phyloP scores from a whole-genome alignment of 2,329 filamentous ascomycete genomes.

The Volutella citrinella region DNA sequence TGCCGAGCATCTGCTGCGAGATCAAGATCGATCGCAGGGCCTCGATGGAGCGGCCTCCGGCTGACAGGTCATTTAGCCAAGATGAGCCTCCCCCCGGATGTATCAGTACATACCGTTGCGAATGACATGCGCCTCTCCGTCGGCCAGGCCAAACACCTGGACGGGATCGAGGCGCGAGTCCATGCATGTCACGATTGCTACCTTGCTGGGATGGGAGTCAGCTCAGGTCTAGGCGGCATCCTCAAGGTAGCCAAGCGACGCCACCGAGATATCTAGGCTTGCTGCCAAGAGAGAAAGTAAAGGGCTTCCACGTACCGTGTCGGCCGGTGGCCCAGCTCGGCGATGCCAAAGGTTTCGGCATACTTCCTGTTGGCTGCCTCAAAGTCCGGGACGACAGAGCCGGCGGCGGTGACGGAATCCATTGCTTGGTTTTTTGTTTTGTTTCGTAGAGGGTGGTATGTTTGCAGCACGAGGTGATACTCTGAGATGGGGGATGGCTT shows the following conservation, averaged over 20 bases:
- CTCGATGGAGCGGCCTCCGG: constrained; percentile 64
- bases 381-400: constrained; percentile 16
- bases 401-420: no score
- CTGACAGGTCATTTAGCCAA: constrained; percentile 6
- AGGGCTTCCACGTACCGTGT: constrained; percentile 15
- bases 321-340: constrained; percentile 20
- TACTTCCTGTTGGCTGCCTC: constrained; percentile 22
- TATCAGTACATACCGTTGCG: constrained; percentile 51
- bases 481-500: no score
- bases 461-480: no score
- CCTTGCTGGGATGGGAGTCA: constrained; percentile 24
- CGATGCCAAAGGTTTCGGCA: constrained; percentile 18
- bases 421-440: not conserved
- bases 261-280: not conserved
- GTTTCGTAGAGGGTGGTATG: constrained; percentile 3
- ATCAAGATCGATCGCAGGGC: constrained; percentile 73
- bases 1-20: constrained; percentile 75
- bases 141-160: constrained; percentile 57
- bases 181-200: constrained; percentile 68
- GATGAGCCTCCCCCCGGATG: not conserved
- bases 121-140: constrained; percentile 77
- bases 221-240: constrained; percentile 17
- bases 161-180: constrained; percentile 71
- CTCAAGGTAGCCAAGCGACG: constrained; percentile 1
- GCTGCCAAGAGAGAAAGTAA: not conserved